Conservation (phyloP, 352 stramenopile species). For the Phytophthora constricta region DNA sequence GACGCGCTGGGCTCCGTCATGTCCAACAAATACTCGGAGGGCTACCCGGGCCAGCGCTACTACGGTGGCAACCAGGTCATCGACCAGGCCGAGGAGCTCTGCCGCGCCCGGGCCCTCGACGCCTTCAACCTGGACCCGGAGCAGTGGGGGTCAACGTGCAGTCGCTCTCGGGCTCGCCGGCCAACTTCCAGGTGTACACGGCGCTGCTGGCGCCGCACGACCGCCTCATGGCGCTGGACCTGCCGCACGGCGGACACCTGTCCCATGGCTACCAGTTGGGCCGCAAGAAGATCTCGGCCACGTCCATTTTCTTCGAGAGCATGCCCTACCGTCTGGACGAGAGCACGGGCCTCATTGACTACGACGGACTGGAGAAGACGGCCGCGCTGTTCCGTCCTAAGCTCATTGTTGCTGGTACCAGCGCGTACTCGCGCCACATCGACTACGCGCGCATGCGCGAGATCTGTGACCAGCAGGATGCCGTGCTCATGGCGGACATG, state of each 20-base stretch:
- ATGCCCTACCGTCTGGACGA: constrained; percentile 99
- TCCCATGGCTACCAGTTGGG: constrained; percentile 99
- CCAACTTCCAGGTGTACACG: constrained; percentile 99
- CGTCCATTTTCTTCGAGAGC: constrained; percentile 99
- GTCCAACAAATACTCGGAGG: constrained; percentile 99
- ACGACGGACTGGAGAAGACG: constrained; percentile 97
- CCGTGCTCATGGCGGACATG: constrained; percentile 99
- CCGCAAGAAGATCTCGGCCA: constrained; percentile 99
- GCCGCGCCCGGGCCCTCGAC: constrained; percentile 96
- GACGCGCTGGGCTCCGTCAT: constrained; percentile 98
- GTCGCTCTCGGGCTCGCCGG: constrained; percentile 97
- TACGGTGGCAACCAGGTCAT: constrained; percentile 99
- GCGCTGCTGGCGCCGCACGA: constrained; percentile 98
- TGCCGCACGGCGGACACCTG: constrained; percentile 98
- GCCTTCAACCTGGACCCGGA: constrained; percentile 97
- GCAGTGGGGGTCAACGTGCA: constrained; percentile 98
- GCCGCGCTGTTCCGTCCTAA: constrained; percentile 95
- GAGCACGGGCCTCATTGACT: constrained; percentile 98
- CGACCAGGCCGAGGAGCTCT: constrained; percentile 98
- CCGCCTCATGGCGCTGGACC: constrained; percentile 98
- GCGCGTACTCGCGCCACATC: constrained; percentile 98
- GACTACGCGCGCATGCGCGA: constrained; percentile 99
- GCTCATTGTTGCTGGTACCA: constrained; percentile 98
- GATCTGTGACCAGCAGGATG: constrained; percentile 94
- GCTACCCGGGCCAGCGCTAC: constrained; percentile 94